Base-by-base conservation (phyloP, 106 monocot species). In the Dendrobium catenatum region DNA sequence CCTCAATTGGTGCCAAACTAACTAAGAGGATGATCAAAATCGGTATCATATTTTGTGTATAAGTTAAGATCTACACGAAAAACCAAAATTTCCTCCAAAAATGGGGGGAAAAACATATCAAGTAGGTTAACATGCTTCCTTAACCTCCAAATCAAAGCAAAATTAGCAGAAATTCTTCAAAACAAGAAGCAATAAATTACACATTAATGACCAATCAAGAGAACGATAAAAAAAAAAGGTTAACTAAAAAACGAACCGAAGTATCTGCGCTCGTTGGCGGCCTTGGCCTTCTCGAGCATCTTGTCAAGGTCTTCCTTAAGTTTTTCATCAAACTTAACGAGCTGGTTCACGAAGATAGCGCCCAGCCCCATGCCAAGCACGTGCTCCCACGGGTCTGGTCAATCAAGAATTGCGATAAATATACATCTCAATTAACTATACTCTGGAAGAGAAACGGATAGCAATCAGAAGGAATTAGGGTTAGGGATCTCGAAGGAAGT, bases 311-410 rank as follows among this genome's bases (percentile, higher is more conserved):
- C 98, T 55, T 91, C 88, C 81, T 91, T 89, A 70, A 98, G 87
- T 87, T 93, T 86, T 16, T 87, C 98, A 58, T 98, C 92, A 84
- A 83, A 98, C 64, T 89, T 93, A 29, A 95, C 93, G 19, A 98
- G 91, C 83, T 92, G 92, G 81, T 91, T 91, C 72, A 93, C 91
- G 56, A 98, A 95, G 68, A 95, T 80, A 22, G 79, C 89, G 19
- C 98, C 95, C 7, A 98, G 48, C 5, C 94, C 95, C 93, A 95
- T 98, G 55, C 94, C 98, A 55, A 98, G 73, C 9, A 93, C 91
- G 74, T 98, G 95, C 87, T 98, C 98, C 98, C 95, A 95, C 22
- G 94, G 93, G 85, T 93, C 98, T 98, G 80, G 22, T 26, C n/a
- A n/a, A 75, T 51, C 17, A 24, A 8, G 43, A 81, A 75, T 13